Conservation (phyloP, 371 early-diverging fungal species). For the Massospora cicadina region DNA sequence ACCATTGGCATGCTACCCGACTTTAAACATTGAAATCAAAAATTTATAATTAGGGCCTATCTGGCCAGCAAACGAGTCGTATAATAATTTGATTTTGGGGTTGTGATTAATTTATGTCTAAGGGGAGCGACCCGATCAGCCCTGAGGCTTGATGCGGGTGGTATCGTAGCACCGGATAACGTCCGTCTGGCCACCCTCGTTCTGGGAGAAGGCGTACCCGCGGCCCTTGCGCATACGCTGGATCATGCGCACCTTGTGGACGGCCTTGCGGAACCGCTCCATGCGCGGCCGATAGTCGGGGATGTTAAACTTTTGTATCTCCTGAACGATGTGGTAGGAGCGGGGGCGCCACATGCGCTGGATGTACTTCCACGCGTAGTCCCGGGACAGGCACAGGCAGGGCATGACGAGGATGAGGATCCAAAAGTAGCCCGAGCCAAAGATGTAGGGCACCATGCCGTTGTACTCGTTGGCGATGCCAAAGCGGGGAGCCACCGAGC, state of each 20-base stretch:
- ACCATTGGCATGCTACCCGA: no score
- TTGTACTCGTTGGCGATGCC: slow-evolving; percentile 64
- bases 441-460: slow-evolving; percentile 58
- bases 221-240: slow-evolving; percentile 83
- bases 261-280: slow-evolving; percentile 93
- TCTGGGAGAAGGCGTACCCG: slow-evolving; percentile 95
- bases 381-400: slow-evolving; percentile 58
- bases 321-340: slow-evolving; percentile 90
- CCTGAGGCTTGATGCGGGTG: slow-evolving; percentile 73
- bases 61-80: no score
- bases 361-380: slow-evolving; percentile 75
- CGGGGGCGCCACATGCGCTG: slow-evolving; percentile 64
- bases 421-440: slow-evolving; percentile 71
- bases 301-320: slow-evolving; percentile 93
- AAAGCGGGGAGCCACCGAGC: slow-evolving; percentile 52
- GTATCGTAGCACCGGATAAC: slow-evolving; percentile 93
- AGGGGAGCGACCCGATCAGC: no score
- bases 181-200: slow-evolving; percentile 84
- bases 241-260: slow-evolving; percentile 84
- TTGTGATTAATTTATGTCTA: no score
- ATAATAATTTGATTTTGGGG: no score
- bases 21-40: no score
- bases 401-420: slow-evolving; percentile 64
- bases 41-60: no score
- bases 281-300: slow-evolving; percentile 94